Evolutionary conservation across 2,329 filamentous ascomycete species (phyloP), one percentile per base, ranked within the genome.

Genomic region (Bipolaris sorokiniana): DNA sequence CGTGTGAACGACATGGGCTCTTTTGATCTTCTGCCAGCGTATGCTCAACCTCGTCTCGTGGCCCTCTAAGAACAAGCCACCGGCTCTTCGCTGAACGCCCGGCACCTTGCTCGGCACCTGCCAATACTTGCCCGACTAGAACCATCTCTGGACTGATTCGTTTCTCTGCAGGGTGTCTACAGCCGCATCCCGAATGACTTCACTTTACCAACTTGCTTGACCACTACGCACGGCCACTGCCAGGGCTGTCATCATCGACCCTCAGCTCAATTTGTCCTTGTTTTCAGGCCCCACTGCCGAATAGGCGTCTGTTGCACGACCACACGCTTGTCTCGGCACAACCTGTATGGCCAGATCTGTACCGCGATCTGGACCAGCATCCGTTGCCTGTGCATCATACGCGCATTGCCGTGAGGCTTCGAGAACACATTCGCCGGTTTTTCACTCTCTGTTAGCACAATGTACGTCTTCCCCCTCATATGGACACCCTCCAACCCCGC

Each of bases 21-120:
- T 60, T 54, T 46, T 67, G 55, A 62, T 64, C 64, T 63, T 51
- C 51, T 62, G 66, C 66, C 69, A 68, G 60, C 62, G 54, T 64
- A 68, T 71, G 71, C 72, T 70, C 56, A 60, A 64, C 69, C 69
- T 75, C 70, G 72, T 72, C 69, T 75, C 71, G 72, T 72, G 69
- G 69, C 66, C 70, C 59, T 68, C 67, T 38, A 58, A 63, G 61
- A 65, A 70, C 64, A 63, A 68, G 54, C 55, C 65, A 58, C 54
- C 65, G 58, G 64, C 63, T 55, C 60, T 62, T 54, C 57, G 53
- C 42, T 59, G 56, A 61, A 56, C 11, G 61, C 54, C 62, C 61
- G 60, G 64, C 66, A 61, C 64, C 68, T 69, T 70, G 65, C 67
- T 68, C 67, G 68, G 58, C 62, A 53, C 51, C 56, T 58, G 54